Evolutionary conservation across 2,329 filamentous ascomycete species (phyloP).

Genomic region (Chrysosporium queenslandicum): DNA sequence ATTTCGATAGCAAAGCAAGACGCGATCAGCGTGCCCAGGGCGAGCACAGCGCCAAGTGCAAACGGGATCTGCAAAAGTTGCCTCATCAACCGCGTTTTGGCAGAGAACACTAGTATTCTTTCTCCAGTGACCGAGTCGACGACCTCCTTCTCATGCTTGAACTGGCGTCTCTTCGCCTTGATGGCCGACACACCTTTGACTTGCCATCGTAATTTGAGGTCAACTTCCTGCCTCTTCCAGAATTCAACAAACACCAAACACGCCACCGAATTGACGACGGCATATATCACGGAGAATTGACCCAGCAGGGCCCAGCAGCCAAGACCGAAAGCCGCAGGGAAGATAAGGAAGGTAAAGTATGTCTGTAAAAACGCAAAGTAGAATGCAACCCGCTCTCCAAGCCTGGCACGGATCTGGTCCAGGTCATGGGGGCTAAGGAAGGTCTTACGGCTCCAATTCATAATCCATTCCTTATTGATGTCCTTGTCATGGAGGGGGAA

Average conservation of each 20-base stretch:
- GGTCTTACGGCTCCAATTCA: constrained; percentile 62
- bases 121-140: constrained; percentile 77
- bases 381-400: constrained; percentile 75
- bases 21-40: constrained; percentile 72
- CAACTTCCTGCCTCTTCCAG: constrained; percentile 88
- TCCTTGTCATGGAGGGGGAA: constrained; percentile 70
- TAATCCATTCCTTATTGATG: constrained; percentile 67
- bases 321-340: constrained; percentile 69
- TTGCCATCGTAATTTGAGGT: constrained; percentile 79
- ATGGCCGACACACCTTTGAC: constrained; percentile 75
- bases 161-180: constrained; percentile 66
- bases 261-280: constrained; percentile 71
- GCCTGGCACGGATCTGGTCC: constrained; percentile 63
- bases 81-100: constrained; percentile 60
- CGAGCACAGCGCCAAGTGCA: constrained; percentile 58
- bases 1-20: constrained; percentile 87
- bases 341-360: constrained; percentile 77
- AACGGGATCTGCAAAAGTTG: constrained; percentile 81
- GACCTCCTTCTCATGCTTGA: constrained; percentile 65
- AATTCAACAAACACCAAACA: constrained; percentile 83
- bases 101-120: constrained; percentile 62
- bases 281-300: constrained; percentile 73
- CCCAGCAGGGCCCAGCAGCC: constrained; percentile 73
- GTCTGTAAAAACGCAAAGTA: constrained; percentile 92
- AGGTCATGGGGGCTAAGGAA: constrained; percentile 56